Evolutionary conservation across 805 yeast species (phyloP), one percentile per base, ranked within the genome.

Genomic region (Myxozyma neotropica): DNA sequence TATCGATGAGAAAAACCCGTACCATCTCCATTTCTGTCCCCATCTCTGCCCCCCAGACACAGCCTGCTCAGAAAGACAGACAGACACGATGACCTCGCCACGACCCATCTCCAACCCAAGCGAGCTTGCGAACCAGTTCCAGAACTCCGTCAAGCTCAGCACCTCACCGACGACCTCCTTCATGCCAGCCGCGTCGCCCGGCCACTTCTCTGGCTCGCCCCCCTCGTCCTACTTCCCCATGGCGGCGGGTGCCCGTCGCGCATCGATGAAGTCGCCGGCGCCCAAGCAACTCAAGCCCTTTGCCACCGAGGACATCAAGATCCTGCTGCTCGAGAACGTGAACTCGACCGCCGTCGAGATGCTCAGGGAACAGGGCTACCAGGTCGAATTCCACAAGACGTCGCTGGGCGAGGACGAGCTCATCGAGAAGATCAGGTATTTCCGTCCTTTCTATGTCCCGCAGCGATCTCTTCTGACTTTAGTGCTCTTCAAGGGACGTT

Each of bases 301-400:
- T 74, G 86, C 93, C 66, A 88, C 96, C 57, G 97, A 94, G 65
- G 99, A 94, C 72, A 87, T 93, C 77, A 93, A 92, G 78, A 88
- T 94, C 63, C 79, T 94, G 68, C 77, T 94, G 66, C 80, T 94
- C 65, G 99, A 94, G 77, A 94, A 94, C 71, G 96, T 94, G 69
- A 94, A 94, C 74, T 81, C 83, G 75, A 90, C 97, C 51, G 99
- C 99, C 51, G 83, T 94, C 67, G 84, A 86, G 53, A 90, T 91
- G 65, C 87, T 94, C 77, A 81, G 79, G 61, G 81, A 81, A 55
- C 97, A 94, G 80, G 99, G 99, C 59, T 94, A 94, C 80, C 98
- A 94, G 78, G 96, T 94, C 54, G 99, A 94, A 74, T 89, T 89
- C 76, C 83, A 86, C 80, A 92, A 90, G 80, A 79, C 92, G 56